A percentile compares a stretch with the other conserved stretches of the same genome.
Evolutionary conservation across 75 land plant genomes (phyloP).

Genomic region (Adiantum capillusveneris): DNA sequence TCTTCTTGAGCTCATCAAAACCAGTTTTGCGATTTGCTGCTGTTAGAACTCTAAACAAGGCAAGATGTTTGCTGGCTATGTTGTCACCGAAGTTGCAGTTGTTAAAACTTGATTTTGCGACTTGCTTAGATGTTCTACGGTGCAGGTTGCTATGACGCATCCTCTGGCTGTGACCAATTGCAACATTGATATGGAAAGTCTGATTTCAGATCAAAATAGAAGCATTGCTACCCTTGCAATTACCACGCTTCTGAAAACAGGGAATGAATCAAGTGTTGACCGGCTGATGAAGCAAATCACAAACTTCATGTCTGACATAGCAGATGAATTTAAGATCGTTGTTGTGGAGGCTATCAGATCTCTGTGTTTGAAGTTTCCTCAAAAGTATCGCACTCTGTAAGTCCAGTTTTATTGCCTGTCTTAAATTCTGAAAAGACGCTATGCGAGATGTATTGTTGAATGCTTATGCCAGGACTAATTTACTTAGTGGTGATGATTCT

Average conservation of each 20-base stretch:
- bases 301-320: slow-evolving; percentile 97
- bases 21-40: slow-evolving; percentile 97
- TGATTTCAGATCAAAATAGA: slow-evolving; percentile 89
- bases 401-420: slow-evolving; percentile 29
- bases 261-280: slow-evolving; percentile 97
- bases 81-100: not conserved
- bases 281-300: slow-evolving; percentile 98
- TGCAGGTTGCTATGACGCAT: slow-evolving; percentile 96
- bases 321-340: slow-evolving; percentile 98
- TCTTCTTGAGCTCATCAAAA: slow-evolving; percentile 91
- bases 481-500: too few species aligned
- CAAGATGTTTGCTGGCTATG: slow-evolving; percentile 6
- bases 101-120: not conserved
- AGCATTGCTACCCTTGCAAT: slow-evolving; percentile 99
- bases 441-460: too few species aligned
- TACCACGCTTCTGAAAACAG: slow-evolving; percentile 92
- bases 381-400: slow-evolving; percentile 86
- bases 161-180: slow-evolving; percentile 96
- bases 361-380: slow-evolving; percentile 86
- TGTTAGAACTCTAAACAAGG: slow-evolving; percentile 98
- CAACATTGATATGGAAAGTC: slow-evolving; percentile 98
- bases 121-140: not conserved
- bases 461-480: too few species aligned
- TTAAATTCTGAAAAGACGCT: too few species aligned
- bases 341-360: slow-evolving; percentile 98